These are phyloP conservation scores for Trichoderma atroviride DNA, from an alignment of 2,329 filamentous ascomycete species.

Conservation along the genomic window DNA sequence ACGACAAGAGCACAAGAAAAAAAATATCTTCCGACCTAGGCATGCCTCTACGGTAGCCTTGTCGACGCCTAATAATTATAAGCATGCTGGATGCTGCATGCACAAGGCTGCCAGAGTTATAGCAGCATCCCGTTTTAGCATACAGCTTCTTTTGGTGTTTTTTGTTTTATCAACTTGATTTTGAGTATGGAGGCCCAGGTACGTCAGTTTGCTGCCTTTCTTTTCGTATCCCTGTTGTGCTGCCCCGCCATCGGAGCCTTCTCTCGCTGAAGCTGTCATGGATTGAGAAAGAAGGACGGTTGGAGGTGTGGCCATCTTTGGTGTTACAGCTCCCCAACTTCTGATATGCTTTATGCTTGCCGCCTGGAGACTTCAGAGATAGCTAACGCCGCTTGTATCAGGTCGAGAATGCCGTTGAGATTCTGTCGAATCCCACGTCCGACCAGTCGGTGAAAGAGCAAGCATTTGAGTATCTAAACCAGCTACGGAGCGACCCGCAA, in stretches of 20 bases:
- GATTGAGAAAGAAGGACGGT: neutral
- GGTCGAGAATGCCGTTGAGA: constrained; percentile 94
- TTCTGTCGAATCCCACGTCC: constrained; percentile 82
- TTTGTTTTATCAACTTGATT: constrained; percentile 26
- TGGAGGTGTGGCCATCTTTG: neutral
- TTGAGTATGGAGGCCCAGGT: constrained; percentile 54
- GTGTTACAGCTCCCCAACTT: neutral
- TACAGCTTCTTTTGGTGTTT: constrained; percentile 23
- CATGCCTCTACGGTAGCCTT: constrained; percentile 49
- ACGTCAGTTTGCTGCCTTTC: constrained; percentile 31
- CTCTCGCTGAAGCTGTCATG: constrained; percentile 13
- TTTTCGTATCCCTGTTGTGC: neutral
- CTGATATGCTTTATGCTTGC: neutral
- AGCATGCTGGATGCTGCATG: constrained; percentile 49
- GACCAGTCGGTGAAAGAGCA: constrained; percentile 76
- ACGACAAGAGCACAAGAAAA: constrained; percentile 7
- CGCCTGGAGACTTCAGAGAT: neutral
- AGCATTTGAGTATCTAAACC: constrained; percentile 78
- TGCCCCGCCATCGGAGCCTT: constrained; percentile 26
- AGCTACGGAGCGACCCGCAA: constrained; percentile 77
- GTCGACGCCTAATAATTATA: constrained; percentile 37
- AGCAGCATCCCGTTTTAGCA: constrained; percentile 43
- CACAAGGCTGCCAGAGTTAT: constrained; percentile 48
- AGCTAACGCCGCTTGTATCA: constrained; percentile 42
- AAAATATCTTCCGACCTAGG: constrained; percentile 34